Conservation (phyloP, 352 stramenopile genomes). For the Phytopythium montanum region DNA sequence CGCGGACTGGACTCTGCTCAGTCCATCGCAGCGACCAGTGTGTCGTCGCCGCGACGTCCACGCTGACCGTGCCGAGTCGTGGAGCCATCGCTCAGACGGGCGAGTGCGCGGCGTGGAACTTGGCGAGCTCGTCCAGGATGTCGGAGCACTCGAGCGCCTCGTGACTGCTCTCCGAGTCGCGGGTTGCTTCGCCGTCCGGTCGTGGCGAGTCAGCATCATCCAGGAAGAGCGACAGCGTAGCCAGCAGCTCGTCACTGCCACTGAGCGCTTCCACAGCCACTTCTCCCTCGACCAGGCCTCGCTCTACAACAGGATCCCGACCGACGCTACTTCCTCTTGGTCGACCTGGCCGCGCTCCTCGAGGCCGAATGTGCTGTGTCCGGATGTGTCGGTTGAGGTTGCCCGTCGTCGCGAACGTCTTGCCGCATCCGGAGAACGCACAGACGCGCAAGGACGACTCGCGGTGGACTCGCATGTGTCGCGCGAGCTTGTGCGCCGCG, state of each 20-base stretch:
- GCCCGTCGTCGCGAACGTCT: slow-evolving; percentile 61
- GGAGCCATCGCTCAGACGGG: background rate
- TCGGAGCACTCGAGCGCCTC: background rate
- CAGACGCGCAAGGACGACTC: slow-evolving; percentile 32
- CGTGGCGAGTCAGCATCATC: background rate
- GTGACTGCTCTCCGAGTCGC: too few species aligned
- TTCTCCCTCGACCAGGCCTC: background rate
- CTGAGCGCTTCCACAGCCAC: too few species aligned
- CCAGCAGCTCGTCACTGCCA: background rate
- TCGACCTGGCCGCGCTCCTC: background rate
- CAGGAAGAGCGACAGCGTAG: slow-evolving; percentile 3
- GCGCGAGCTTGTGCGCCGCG: slow-evolving; percentile 39
- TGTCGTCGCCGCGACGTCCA: background rate
- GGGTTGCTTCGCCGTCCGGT: background rate
- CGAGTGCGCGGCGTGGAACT: slow-evolving; percentile 2
- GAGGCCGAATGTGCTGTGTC: slow-evolving; percentile 34
- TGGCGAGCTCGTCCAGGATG: slow-evolving; percentile 4
- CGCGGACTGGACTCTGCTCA: too few species aligned
- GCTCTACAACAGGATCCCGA: background rate
- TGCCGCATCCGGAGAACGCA: slow-evolving; percentile 37
- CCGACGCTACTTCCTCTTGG: background rate
- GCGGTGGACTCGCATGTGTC: slow-evolving; percentile 48
- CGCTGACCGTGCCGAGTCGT: background rate
- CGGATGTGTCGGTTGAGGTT: slow-evolving; percentile 61
- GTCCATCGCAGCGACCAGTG: background rate